A percentile compares a stretch with the other conserved stretches of the same genome.
phyloP scores from a whole-genome alignment of 2,329 filamentous ascomycete species.

The Fusarium compactum region DNA sequence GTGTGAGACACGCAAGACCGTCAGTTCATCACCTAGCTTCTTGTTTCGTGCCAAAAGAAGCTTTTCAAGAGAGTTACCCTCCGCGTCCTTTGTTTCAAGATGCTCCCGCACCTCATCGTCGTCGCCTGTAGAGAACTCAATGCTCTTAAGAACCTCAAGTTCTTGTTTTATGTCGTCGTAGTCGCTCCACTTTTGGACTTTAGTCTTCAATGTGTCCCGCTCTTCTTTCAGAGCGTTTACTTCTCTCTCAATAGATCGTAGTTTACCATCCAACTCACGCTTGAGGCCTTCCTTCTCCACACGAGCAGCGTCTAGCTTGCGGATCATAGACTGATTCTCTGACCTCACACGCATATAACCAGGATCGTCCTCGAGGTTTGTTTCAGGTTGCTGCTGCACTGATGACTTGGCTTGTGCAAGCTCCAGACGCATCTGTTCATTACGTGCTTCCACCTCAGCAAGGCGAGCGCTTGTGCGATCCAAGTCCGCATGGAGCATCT shows the following conservation, averaged over 20 bases:
- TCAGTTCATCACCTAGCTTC: conserved; percentile 94
- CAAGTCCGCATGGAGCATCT: conserved; percentile 91
- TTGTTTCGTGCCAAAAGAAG: conserved; percentile 93
- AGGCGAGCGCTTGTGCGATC: conserved; percentile 89
- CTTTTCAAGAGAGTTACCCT: conserved; percentile 88
- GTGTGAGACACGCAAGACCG: conserved; percentile 91
- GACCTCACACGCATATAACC: conserved; percentile 87
- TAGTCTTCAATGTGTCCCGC: conserved; percentile 80
- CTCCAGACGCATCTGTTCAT: conserved; percentile 91
- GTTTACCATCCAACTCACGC: conserved; percentile 78
- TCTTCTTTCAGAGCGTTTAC: conserved; percentile 80
- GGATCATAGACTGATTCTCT: conserved; percentile 91
- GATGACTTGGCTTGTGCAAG: conserved; percentile 86
- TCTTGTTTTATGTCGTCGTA: conserved; percentile 98
- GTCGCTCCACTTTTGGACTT: conserved; percentile 89
- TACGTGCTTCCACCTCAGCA: conserved; percentile 91
- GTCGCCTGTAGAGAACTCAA: conserved; percentile 93
- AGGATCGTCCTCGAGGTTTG: conserved; percentile 87
- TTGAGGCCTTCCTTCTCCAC: conserved; percentile 87
- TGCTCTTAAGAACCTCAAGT: conserved; percentile 95
- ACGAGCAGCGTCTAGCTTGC: conserved; percentile 85
- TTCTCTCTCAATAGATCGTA: conserved; percentile 85
- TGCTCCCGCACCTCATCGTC: conserved; percentile 73
- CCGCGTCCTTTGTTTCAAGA: conserved; percentile 55
- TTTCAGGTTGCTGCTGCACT: conserved; percentile 69